A percentile compares a stretch with the other conserved stretches of the same genome.
These are phyloP conservation scores for Middelhovenomyces tepae DNA, from an alignment of 805 yeast genomes.

Conservation along the genomic window DNA sequence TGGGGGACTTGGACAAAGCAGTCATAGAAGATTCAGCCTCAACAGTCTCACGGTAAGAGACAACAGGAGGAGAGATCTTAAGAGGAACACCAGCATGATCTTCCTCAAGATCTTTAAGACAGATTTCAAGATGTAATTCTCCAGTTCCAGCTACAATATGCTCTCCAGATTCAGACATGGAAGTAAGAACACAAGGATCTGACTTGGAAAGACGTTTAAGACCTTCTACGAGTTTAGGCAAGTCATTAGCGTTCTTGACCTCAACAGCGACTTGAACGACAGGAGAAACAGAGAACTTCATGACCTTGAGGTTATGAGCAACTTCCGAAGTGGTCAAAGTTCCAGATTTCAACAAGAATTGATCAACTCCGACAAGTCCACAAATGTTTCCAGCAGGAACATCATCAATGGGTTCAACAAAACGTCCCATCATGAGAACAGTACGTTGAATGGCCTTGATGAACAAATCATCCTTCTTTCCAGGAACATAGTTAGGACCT, in stretches of 20 bases:
- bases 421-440: conserved; percentile 99
- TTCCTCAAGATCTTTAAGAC: conserved; percentile 89
- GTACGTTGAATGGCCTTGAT: conserved; percentile 97
- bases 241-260: conserved; percentile 98
- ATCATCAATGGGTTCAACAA: conserved; percentile 96
- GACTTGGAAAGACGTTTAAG: conserved; percentile 99
- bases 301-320: conserved; percentile 99
- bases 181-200: conserved; percentile 93
- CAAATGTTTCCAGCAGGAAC: conserved; percentile 99
- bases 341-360: conserved; percentile 98
- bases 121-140: conserved; percentile 98
- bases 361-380: conserved; percentile 99
- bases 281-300: conserved; percentile 99
- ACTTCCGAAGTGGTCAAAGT: conserved; percentile 94
- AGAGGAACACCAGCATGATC: conserved; percentile 99
- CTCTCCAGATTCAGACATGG: conserved; percentile 93
- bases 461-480: conserved; percentile 96
- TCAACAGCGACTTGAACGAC: conserved; percentile 99
- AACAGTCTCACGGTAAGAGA: conserved; percentile 98
- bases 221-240: conserved; percentile 99
- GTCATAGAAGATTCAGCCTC: conserved; percentile 86
- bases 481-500: conserved; percentile 99
- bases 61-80: conserved; percentile 96
- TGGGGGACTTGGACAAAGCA: conserved; percentile 98
- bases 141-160: conserved; percentile 99